Evolutionary conservation across 2,329 filamentous ascomycete species (phyloP).

Genomic region (Colletotrichum lini): DNA sequence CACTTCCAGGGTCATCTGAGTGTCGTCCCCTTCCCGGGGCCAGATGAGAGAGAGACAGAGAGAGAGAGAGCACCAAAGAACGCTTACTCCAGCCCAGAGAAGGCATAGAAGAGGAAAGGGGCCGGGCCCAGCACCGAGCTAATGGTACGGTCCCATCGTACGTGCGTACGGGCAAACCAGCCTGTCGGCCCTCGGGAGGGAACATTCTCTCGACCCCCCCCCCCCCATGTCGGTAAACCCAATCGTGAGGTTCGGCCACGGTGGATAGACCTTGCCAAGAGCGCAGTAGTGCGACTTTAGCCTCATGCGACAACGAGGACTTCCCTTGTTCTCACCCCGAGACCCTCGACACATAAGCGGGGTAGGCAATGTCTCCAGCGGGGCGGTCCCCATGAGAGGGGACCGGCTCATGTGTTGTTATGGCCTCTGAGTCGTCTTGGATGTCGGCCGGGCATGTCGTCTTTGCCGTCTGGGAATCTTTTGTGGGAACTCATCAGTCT

Average conservation of each 20-base stretch:
- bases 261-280: slow-evolving; percentile 31
- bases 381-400: slow-evolving; percentile 1
- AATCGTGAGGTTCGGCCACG: slow-evolving; percentile 35
- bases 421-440: slow-evolving; percentile 18
- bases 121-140: slow-evolving; percentile 28
- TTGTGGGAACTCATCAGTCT: slow-evolving; percentile 17
- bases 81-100: not conserved
- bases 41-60: not conserved
- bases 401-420: slow-evolving; percentile 5
- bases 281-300: slow-evolving; percentile 33
- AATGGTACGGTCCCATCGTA: slow-evolving; percentile 22
- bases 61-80: not conserved
- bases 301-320: slow-evolving; percentile 18
- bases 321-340: slow-evolving; percentile 33
- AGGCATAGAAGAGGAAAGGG: slow-evolving; percentile 22
- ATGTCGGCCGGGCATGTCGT: slow-evolving; percentile 15
- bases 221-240: slow-evolving; percentile 16
- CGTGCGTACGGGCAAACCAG: slow-evolving; percentile 33
- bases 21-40: not conserved
- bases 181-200: slow-evolving; percentile 12
- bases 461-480: slow-evolving; percentile 8
- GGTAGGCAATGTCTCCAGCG: slow-evolving; percentile 36
- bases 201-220: slow-evolving; percentile 1
- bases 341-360: slow-evolving; percentile 30
- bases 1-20: not conserved